Evolutionary conservation across 306 rosid genomes (phyloP).

Genomic region (Quillaja saponaria): DNA sequence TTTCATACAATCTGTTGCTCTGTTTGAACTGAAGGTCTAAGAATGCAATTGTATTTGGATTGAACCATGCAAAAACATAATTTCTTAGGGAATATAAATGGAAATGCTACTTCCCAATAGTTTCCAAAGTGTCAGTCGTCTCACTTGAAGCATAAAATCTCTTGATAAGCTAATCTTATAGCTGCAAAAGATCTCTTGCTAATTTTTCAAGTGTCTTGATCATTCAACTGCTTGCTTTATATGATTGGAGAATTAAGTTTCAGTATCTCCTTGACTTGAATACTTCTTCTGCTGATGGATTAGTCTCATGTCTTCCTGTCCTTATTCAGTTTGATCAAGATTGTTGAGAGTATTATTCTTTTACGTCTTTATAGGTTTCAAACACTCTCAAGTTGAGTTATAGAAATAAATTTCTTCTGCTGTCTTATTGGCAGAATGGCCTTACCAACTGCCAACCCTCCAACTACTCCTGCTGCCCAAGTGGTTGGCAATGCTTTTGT

Average conservation of each 20-base stretch:
- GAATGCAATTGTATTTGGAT: too few species aligned
- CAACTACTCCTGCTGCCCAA: slow-evolving; percentile 54
- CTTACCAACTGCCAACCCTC: slow-evolving; percentile 48
- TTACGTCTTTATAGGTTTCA: slow-evolving; percentile 22
- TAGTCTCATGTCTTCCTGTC: not conserved
- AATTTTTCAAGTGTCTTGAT: slow-evolving; percentile 12
- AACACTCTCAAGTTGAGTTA: slow-evolving; percentile 7
- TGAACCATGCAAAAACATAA: too few species aligned
- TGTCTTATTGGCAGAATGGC: slow-evolving; percentile 53
- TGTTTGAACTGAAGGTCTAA: too few species aligned
- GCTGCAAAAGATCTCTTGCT: slow-evolving; percentile 13
- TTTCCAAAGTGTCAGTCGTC: not conserved
- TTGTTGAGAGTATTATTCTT: slow-evolving; percentile 7
- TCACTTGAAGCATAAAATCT: not conserved
- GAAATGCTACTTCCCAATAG: too few species aligned
- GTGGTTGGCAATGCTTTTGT: slow-evolving; percentile 78
- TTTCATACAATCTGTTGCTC: too few species aligned
- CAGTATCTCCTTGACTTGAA: not conserved
- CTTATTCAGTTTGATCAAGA: not conserved
- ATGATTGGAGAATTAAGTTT: slow-evolving; percentile 12
- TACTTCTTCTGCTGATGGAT: not conserved
- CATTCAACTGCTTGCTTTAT: slow-evolving; percentile 8
- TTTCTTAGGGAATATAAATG: too few species aligned
- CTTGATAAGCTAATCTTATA: slow-evolving; percentile 20
- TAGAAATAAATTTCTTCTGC: slow-evolving; percentile 6